Conservation (phyloP, 2,329 filamentous ascomycete species). For the Orbilia ellipsospora region DNA sequence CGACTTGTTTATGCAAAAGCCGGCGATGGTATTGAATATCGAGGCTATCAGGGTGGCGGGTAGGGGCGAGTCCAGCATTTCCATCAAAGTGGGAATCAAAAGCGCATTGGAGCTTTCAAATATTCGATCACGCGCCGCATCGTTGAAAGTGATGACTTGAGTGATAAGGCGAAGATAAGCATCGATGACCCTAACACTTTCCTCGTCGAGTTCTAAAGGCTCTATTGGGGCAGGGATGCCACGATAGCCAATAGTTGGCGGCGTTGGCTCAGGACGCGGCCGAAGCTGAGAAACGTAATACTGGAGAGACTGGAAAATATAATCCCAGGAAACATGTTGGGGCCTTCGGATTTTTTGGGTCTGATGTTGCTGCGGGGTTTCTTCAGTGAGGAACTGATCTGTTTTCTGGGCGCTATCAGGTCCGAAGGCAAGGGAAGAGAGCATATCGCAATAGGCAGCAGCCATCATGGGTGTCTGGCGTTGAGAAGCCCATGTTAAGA, state of each 20-base stretch:
- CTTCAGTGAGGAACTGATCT: slow-evolving; percentile 89
- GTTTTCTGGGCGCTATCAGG: slow-evolving; percentile 84
- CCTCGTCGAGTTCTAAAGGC: slow-evolving; percentile 80
- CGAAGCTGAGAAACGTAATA: slow-evolving; percentile 58
- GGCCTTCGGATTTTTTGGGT: slow-evolving; percentile 78
- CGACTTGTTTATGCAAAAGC: slow-evolving; percentile 80
- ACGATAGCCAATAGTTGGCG: slow-evolving; percentile 61
- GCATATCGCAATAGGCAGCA: slow-evolving; percentile 95
- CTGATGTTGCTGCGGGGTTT: slow-evolving; percentile 75
- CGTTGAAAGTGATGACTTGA: slow-evolving; percentile 80
- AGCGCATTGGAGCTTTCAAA: slow-evolving; percentile 74
- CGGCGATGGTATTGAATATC: slow-evolving; percentile 80
- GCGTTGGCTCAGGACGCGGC: slow-evolving; percentile 56
- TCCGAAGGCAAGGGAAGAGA: slow-evolving; percentile 86
- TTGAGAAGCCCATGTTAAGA: slow-evolving; percentile 96
- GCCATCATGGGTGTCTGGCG: slow-evolving; percentile 95
- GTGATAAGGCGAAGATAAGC: slow-evolving; percentile 90
- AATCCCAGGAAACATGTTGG: slow-evolving; percentile 87
- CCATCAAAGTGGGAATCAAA: slow-evolving; percentile 78
- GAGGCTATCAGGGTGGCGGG: slow-evolving; percentile 45
- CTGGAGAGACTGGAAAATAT: slow-evolving; percentile 89
- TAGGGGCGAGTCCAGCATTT: slow-evolving; percentile 76
- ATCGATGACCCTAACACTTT: slow-evolving; percentile 95
- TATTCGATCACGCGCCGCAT: slow-evolving; percentile 77
- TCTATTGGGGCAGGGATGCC: slow-evolving; percentile 59